Base-by-base conservation (phyloP, 192 early-diverging fungal species). In the Umbelopsis isabellina region DNA sequence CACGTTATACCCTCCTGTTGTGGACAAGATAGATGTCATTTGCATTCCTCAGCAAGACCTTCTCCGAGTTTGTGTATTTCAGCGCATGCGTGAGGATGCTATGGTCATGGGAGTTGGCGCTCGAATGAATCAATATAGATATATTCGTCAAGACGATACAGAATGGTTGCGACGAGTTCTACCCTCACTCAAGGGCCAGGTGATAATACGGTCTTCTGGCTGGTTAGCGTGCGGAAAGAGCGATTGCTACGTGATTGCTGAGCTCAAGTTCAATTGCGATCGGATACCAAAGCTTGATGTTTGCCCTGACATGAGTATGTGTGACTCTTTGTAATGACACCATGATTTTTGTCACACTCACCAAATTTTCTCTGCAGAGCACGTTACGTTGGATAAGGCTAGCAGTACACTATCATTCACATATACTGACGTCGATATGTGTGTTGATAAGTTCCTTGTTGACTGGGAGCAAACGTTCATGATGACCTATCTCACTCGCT, bases 381-480 rank as follows among this genome's bases (percentile, higher is more conserved):
- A 80, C 41, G 76, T 80, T 23, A 49, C 67, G 15, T 44, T 75
- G 23, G 75, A 80, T 50, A 73, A 71, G 13, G 35, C 67, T 11
- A 80, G 67, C 21, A 67, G 47, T 30, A 48, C 76, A 12, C n/a
- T 80, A 2, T 76, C 79, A 20, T 80, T 80, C 65, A 80, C 74
- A 13, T 80, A 80, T 51, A 49, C 69, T 6, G 55, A 80, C 23
- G 53, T 80, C 33, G 69, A 76, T 22, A 67, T 45, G n/a, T 76
- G 74, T 49, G 47, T 80, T 37, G 66, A 71, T 51, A 67, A 64
- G 3, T 76, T 80, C 35, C 64, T 80, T 46, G 49, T 67, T 11
- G 79, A 80, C 68, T 75, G 74, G 74, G 79, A 80, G 35, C 71
- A 71, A 2, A 66, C 76, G 7, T 75, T 76, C 37, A 80, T 80